phyloP scores from a whole-genome alignment of 148 eudicot genomes.

The Arctostaphylos glauca region DNA sequence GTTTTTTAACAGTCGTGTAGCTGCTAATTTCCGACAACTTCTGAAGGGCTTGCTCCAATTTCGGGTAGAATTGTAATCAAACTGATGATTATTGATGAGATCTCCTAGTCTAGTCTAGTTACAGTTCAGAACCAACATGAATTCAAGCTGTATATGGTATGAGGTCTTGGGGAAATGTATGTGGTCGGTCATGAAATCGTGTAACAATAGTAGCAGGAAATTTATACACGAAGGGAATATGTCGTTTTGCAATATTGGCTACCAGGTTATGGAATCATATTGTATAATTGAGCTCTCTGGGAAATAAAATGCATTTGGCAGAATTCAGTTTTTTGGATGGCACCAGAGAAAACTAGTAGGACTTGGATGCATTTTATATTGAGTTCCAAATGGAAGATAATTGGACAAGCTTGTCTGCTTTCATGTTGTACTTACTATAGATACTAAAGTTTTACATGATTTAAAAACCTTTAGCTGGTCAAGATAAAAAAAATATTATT shows the following conservation, averaged over 20 bases:
- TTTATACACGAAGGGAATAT: background rate
- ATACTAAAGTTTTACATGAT: too few species aligned
- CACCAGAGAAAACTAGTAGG: too few species aligned
- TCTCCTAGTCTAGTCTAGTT: background rate
- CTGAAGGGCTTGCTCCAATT: background rate
- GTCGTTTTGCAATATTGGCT: background rate
- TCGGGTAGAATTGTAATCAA: background rate
- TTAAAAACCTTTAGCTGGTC: too few species aligned
- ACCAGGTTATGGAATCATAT: background rate
- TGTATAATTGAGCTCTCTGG: background rate
- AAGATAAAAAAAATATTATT: too few species aligned
- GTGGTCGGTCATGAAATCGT: background rate
- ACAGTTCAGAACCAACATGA: background rate
- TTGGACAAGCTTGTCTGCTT: background rate
- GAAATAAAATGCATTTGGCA: too few species aligned
- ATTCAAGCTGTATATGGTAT: conserved; percentile 7
- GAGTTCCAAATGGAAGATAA: background rate
- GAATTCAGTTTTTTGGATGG: too few species aligned
- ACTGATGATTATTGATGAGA: background rate
- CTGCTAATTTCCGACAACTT: background rate
- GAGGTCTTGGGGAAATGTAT: background rate
- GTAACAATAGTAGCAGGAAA: background rate
- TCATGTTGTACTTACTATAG: too few species aligned
- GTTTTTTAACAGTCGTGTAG: background rate
- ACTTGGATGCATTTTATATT: too few species aligned